Conservation (phyloP, 108 stramenopile genomes). For the Fragilaria radians region DNA sequence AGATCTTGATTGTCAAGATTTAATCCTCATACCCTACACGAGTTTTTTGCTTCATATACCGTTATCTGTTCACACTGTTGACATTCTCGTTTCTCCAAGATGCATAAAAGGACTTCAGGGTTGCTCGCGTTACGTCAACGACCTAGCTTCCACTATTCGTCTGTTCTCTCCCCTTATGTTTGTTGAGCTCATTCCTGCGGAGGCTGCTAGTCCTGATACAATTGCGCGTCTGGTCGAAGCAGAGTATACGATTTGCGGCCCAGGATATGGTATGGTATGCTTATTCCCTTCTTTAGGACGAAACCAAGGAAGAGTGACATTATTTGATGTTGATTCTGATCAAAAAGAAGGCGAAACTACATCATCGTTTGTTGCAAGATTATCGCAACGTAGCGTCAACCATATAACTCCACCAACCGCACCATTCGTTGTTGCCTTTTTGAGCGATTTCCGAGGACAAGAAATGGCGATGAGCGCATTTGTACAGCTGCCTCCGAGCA, state of each 20-base stretch:
- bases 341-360: not conserved
- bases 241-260: slow-evolving; percentile 2
- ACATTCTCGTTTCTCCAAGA: not conserved
- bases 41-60: not conserved
- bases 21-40: not conserved
- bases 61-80: not conserved
- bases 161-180: not conserved
- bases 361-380: not conserved
- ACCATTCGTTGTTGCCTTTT: not conserved
- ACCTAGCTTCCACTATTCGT: not conserved
- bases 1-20: not conserved
- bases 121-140: not conserved
- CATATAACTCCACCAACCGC: not conserved
- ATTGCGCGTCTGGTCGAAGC: slow-evolving; percentile 1
- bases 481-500: not conserved
- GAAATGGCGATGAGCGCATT: not conserved
- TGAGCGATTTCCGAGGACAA: not conserved
- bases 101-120: not conserved
- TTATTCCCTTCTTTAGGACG: not conserved
- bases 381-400: not conserved
- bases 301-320: not conserved
- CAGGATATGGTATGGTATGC: slow-evolving; percentile 2
- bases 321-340: not conserved
- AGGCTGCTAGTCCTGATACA: not conserved
- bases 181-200: not conserved